These are phyloP conservation scores for Paxillus involutus DNA, from an alignment of 768 basidiomycete species.

Conservation along the genomic window DNA sequence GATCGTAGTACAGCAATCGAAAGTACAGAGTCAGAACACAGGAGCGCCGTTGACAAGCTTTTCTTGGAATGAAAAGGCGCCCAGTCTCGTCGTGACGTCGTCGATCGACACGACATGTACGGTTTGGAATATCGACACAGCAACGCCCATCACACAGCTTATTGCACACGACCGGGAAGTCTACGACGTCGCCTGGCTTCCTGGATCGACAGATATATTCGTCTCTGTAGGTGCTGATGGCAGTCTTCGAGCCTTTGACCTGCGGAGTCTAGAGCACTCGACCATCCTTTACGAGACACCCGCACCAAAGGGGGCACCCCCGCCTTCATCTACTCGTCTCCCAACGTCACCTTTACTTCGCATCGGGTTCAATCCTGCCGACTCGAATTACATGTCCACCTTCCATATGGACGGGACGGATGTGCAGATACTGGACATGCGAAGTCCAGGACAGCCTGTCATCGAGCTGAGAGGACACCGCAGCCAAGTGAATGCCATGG, in stretches of 20 bases:
- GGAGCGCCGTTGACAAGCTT: conserved; percentile 95
- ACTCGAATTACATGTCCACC: conserved; percentile 95
- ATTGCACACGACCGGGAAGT: conserved; percentile 97
- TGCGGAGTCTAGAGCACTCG: conserved; percentile 94
- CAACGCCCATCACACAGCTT: conserved; percentile 92
- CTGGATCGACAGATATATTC: conserved; percentile 93
- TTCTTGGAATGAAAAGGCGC: conserved; percentile 94
- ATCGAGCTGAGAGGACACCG: conserved; percentile 87
- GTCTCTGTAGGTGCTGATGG: conserved; percentile 98
- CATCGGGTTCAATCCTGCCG: conserved; percentile 87
- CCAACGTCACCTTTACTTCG: conserved; percentile 80
- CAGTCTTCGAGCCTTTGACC: conserved; percentile 92
- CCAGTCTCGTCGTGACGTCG: conserved; percentile 91
- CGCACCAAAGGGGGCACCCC: conserved; percentile 68
- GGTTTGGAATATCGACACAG: conserved; percentile 97
- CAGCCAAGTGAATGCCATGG: conserved; percentile 80
- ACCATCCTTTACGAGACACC: conserved; percentile 97
- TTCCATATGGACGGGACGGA: conserved; percentile 93
- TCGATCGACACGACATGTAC: conserved; percentile 99
- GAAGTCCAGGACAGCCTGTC: conserved; percentile 93
- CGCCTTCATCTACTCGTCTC: conserved; percentile 62
- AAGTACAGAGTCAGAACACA: conserved; percentile 79
- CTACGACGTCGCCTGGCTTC: conserved; percentile 98
- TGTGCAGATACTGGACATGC: conserved; percentile 94
- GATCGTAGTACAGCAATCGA: conserved; percentile 63